Conservation (phyloP, 768 basidiomycete genomes). For the Leccinum truebloodii region DNA sequence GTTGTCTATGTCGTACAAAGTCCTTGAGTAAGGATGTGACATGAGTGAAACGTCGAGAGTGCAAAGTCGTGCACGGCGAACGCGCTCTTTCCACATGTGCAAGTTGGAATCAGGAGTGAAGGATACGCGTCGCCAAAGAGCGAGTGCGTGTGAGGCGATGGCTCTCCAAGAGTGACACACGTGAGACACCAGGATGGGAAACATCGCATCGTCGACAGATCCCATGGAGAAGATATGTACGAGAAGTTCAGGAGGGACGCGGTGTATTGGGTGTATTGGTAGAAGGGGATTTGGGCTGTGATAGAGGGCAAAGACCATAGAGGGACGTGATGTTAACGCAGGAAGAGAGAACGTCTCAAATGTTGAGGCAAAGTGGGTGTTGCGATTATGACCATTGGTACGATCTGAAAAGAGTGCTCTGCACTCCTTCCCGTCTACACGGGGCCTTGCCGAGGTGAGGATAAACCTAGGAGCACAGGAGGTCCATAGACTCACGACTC, state of each 20-base stretch:
- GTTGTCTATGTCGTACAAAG: slow-evolving; percentile 35
- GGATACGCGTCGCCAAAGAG: slow-evolving; percentile 63
- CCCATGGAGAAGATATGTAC: slow-evolving; percentile 64
- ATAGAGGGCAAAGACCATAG: slow-evolving; percentile 31
- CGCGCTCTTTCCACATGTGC: slow-evolving; percentile 63
- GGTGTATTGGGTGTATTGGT: slow-evolving; percentile 52
- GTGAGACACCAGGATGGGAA: slow-evolving; percentile 66
- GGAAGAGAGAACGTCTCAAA: slow-evolving; percentile 18
- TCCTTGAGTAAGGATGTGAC: slow-evolving; percentile 31
- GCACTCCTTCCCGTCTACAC: slow-evolving; percentile 23
- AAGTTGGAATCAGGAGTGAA: slow-evolving; percentile 44
- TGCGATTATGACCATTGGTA: slow-evolving; percentile 20
- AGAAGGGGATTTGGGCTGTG: slow-evolving; percentile 20
- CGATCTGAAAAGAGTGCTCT: slow-evolving; percentile 22
- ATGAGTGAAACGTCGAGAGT: slow-evolving; percentile 61
- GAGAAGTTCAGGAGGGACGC: slow-evolving; percentile 64
- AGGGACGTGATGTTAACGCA: slow-evolving; percentile 25
- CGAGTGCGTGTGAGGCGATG: slow-evolving; percentile 58
- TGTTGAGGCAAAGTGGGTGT: slow-evolving; percentile 15
- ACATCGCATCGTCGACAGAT: slow-evolving; percentile 52
- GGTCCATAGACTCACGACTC: slow-evolving; percentile 31
- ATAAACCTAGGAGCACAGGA: not conserved
- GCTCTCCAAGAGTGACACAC: slow-evolving; percentile 67
- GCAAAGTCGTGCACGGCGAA: slow-evolving; percentile 59
- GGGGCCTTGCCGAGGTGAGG: slow-evolving; percentile 18